These are phyloP conservation scores for Podaxis carcinomalis DNA, from an alignment of 768 basidiomycete species.

Conservation along the genomic window DNA sequence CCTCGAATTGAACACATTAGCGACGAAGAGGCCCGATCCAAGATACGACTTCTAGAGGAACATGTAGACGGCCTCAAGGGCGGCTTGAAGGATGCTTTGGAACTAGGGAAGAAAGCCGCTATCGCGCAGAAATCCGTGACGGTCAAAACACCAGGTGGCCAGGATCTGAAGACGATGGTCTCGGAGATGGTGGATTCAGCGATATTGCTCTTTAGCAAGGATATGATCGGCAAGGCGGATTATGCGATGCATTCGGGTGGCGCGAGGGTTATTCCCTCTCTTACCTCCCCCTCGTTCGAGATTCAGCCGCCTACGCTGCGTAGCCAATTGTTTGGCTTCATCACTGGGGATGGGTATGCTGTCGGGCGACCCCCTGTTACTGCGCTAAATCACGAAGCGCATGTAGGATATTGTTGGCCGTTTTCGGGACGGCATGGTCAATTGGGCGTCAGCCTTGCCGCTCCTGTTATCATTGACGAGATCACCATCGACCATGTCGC, in stretches of 20 bases:
- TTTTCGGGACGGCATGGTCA: slow-evolving; percentile 77
- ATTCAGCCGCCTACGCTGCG: slow-evolving; percentile 49
- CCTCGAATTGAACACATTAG: slow-evolving; percentile 18
- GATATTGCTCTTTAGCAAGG: slow-evolving; percentile 66
- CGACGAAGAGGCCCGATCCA: slow-evolving; percentile 56
- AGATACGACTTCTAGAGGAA: slow-evolving; percentile 56
- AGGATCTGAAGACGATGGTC: slow-evolving; percentile 67
- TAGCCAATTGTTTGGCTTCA: slow-evolving; percentile 44
- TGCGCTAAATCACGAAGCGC: slow-evolving; percentile 81
- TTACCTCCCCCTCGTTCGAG: slow-evolving; percentile 80
- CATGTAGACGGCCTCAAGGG: slow-evolving; percentile 58
- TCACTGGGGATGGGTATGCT: slow-evolving; percentile 60
- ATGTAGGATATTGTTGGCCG: slow-evolving; percentile 91
- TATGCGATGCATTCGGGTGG: slow-evolving; percentile 84
- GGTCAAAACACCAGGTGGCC: slow-evolving; percentile 73
- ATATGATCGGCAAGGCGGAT: slow-evolving; percentile 77
- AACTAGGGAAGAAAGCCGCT: slow-evolving; percentile 60
- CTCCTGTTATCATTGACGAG: slow-evolving; percentile 67
- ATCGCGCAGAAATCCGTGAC: slow-evolving; percentile 39
- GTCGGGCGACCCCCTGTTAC: slow-evolving; percentile 81
- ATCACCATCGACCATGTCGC: slow-evolving; percentile 90
- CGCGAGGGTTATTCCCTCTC: slow-evolving; percentile 71
- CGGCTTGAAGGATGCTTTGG: slow-evolving; percentile 68
- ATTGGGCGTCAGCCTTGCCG: slow-evolving; percentile 75
- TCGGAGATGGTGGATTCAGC: slow-evolving; percentile 73